Evolutionary conservation across 257 asterid species (phyloP).

Genomic region (Verbena officinalis): DNA sequence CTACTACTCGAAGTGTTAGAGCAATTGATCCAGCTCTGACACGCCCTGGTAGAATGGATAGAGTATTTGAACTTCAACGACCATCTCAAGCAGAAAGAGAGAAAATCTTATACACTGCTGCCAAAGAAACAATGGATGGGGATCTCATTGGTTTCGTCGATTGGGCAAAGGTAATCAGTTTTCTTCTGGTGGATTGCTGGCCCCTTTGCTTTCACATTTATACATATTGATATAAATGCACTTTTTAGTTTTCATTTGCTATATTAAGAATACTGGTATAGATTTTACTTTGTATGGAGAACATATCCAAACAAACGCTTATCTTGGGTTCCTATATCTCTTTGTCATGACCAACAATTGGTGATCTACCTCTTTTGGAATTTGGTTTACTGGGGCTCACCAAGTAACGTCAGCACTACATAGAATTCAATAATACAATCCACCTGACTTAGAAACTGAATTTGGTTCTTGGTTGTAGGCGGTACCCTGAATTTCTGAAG

Average conservation of each 20-base stretch:
- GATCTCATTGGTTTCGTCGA: conserved; percentile 82
- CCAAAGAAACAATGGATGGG: conserved; percentile 90
- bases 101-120: conserved; percentile 69
- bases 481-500: neutral
- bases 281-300: neutral
- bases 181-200: conserved; percentile 20
- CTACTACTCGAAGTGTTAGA: conserved; percentile 87
- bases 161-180: conserved; percentile 77
- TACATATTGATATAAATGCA: conserved; percentile 9
- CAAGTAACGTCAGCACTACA: conserved; percentile 1
- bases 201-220: conserved; percentile 10
- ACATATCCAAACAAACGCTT: conserved; percentile 5
- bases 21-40: conserved; percentile 88
- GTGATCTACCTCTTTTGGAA: neutral
- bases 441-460: neutral
- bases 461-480: conserved; percentile 1
- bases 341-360: conserved; percentile 2
- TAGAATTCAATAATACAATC: neutral
- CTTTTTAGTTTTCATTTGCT: conserved; percentile 7
- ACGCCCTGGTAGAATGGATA: conserved; percentile 99
- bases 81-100: conserved; percentile 91
- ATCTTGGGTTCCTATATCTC: neutral
- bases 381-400: conserved; percentile 8
- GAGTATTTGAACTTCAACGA: conserved; percentile 91
- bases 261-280: neutral